These are phyloP conservation scores for Lentinula aciculospora DNA, from an alignment of 768 basidiomycete species.

Conservation along the genomic window DNA sequence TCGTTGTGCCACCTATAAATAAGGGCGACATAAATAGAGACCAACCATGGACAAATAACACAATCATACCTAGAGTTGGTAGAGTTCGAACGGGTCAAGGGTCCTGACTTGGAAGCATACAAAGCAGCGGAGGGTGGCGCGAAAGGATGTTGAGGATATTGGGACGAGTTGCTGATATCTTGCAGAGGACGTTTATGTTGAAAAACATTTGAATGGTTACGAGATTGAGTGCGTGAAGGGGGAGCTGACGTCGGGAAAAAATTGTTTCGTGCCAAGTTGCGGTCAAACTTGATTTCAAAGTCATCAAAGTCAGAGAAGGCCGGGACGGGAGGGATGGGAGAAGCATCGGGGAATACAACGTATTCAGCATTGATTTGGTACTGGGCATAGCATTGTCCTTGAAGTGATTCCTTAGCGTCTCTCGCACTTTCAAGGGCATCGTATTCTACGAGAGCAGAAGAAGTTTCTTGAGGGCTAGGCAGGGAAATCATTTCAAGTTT, in stretches of 20 bases:
- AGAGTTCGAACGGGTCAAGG: slow-evolving; percentile 4
- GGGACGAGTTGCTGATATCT: slow-evolving; percentile 8
- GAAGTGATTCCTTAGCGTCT: slow-evolving; percentile 59
- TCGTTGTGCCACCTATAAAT: slow-evolving; percentile 1
- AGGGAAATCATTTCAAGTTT: slow-evolving; percentile 48
- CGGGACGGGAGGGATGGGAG: background rate
- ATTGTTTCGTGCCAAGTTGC: background rate
- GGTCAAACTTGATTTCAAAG: background rate
- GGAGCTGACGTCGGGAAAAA: background rate
- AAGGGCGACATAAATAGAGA: background rate
- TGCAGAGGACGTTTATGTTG: slow-evolving; percentile 6
- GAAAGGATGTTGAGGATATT: slow-evolving; percentile 3
- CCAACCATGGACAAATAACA: background rate
- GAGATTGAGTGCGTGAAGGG: slow-evolving; percentile 2
- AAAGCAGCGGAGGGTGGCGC: slow-evolving; percentile 7
- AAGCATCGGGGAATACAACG: slow-evolving; percentile 5
- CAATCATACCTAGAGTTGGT: background rate
- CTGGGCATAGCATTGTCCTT: slow-evolving; percentile 58
- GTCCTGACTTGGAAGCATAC: slow-evolving; percentile 3
- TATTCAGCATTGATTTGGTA: slow-evolving; percentile 30
- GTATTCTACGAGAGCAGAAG: slow-evolving; percentile 64
- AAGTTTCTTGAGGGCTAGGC: slow-evolving; percentile 31
- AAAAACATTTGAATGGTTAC: background rate
- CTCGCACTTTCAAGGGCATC: slow-evolving; percentile 44
- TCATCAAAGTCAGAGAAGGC: slow-evolving; percentile 1